Conservation (phyloP, 371 early-diverging fungal species). For the Fennellomyces sp. region DNA sequence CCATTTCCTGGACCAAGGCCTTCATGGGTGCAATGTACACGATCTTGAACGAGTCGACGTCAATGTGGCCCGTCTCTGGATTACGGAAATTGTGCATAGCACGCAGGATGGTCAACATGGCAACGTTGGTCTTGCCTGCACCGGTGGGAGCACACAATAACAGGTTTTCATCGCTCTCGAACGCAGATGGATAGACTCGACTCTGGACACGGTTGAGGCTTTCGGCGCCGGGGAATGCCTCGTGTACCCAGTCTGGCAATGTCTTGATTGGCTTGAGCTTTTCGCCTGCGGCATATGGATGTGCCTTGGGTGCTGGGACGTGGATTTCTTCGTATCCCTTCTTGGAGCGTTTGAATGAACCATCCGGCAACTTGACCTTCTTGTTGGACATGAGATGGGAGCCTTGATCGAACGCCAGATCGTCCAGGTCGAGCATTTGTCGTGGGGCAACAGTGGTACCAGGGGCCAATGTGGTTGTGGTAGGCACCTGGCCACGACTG, state of each 20-base stretch:
- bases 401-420: conserved; percentile 88
- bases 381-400: conserved; percentile 97
- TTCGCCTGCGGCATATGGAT: conserved; percentile 70
- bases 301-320: conserved; percentile 89
- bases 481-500: conserved; percentile 47
- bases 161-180: conserved; percentile 90
- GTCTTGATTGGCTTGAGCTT: conserved; percentile 69
- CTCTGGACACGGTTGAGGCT: conserved; percentile 94
- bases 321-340: conserved; percentile 97
- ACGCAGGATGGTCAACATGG: conserved; percentile 93
- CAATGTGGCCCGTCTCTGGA: conserved; percentile 74
- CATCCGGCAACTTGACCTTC: conserved; percentile 90
- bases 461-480: conserved; percentile 47
- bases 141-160: conserved; percentile 99
- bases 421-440: conserved; percentile 78
- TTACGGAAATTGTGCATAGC: conserved; percentile 83
- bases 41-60: conserved; percentile 90
- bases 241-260: conserved; percentile 90
- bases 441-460: conserved; percentile 61
- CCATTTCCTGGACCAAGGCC: conserved; percentile 99
- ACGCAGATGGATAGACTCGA: conserved; percentile 86
- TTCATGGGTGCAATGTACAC: conserved; percentile 99
- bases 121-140: conserved; percentile 99
- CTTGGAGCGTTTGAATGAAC: conserved; percentile 90
- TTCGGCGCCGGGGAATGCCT: conserved; percentile 75